Conservation (phyloP, 257 asterid genomes). For the Vinca minor region DNA sequence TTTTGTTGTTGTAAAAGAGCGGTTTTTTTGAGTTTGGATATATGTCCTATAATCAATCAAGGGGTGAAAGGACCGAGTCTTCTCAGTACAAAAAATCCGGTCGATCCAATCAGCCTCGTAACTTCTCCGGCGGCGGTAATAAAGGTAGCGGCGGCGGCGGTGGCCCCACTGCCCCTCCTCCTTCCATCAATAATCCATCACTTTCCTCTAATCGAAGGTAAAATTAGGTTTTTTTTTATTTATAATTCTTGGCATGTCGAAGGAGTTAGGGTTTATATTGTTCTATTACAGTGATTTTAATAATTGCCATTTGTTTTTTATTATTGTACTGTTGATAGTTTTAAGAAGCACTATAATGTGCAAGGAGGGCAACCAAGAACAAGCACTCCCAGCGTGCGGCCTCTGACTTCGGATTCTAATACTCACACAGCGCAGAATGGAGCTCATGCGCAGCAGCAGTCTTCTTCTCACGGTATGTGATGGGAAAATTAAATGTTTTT, state of each 20-base stretch:
- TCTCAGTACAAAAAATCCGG: no score
- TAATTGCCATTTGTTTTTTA: slow-evolving; percentile 4
- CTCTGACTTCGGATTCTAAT: slow-evolving; percentile 29
- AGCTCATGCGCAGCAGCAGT: no score
- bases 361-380: slow-evolving; percentile 49
- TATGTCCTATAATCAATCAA: no score
- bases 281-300: neutral
- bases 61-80: no score
- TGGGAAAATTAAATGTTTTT: neutral
- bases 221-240: slow-evolving; percentile 13
- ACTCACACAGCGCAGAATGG: slow-evolving; percentile 28
- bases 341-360: slow-evolving; percentile 47
- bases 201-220: slow-evolving; percentile 25
- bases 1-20: slow-evolving; percentile 15
- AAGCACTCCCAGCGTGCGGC: slow-evolving; percentile 22
- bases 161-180: slow-evolving; percentile 30
- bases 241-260: no score
- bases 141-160: slow-evolving; percentile 27
- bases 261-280: slow-evolving; percentile 17
- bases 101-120: slow-evolving; percentile 27
- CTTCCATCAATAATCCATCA: slow-evolving; percentile 11
- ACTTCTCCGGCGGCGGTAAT: slow-evolving; percentile 22
- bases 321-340: slow-evolving; percentile 23
- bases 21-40: slow-evolving; percentile 26
- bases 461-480: no score